phyloP scores from a whole-genome alignment of 768 basidiomycete species.

The Tephrocybe sp. region DNA sequence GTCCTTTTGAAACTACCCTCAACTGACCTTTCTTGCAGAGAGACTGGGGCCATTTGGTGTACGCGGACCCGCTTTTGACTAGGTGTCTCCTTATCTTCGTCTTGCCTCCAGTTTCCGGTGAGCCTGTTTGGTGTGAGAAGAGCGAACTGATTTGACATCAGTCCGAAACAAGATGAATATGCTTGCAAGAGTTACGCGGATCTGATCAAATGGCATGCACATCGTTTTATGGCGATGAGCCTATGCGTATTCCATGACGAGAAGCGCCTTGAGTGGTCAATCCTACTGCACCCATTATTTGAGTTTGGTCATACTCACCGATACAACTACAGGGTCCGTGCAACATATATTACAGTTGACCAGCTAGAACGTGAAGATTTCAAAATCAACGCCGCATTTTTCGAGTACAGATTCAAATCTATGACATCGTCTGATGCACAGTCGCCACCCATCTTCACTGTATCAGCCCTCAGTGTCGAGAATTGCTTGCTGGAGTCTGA shows the following conservation, averaged over 20 bases:
- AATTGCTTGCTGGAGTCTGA: neutral
- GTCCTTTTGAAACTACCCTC: neutral
- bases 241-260: neutral
- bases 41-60: slow-evolving; percentile 34
- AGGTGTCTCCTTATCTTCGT: slow-evolving; percentile 30
- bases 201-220: neutral
- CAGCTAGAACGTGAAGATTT: too few relatives aligned
- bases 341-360: too few relatives aligned
- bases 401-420: too few relatives aligned
- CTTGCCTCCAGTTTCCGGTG: slow-evolving; percentile 9
- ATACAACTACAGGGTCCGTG: too few relatives aligned
- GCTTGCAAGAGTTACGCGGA: neutral
- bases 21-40: slow-evolving; percentile 10
- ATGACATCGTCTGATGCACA: neutral
- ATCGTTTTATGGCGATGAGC: neutral
- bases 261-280: too few relatives aligned
- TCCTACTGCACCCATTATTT: too few relatives aligned
- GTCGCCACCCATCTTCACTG: neutral
- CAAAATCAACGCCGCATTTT: too few relatives aligned
- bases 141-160: too few relatives aligned
- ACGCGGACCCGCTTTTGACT: slow-evolving; percentile 24
- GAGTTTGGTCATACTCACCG: too few relatives aligned
- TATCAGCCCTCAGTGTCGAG: neutral
- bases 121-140: neutral
- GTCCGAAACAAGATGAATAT: neutral